phyloP scores from a whole-genome alignment of 768 basidiomycete genomes.

The Fibroporia radiculosa region DNA sequence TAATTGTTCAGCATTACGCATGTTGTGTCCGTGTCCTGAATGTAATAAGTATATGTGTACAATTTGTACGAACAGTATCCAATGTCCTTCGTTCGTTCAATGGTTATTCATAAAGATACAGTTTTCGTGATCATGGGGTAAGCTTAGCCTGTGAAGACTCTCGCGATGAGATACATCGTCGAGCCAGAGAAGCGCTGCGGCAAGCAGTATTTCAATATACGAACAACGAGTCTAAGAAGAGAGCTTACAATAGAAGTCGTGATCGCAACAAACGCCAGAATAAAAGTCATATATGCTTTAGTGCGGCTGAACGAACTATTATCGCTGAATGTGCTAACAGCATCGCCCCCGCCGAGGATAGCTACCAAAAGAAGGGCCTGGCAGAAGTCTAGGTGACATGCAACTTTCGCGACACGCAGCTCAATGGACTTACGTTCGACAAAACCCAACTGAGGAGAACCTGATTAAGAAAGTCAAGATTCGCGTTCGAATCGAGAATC shows the following conservation, averaged over 20 bases:
- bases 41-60: neutral
- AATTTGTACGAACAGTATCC: neutral
- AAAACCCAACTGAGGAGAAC: conserved; percentile 76
- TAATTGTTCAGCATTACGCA: neutral
- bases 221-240: neutral
- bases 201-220: neutral
- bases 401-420: neutral
- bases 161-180: conserved; percentile 43
- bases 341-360: conserved; percentile 57
- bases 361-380: conserved; percentile 64
- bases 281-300: conserved; percentile 73
- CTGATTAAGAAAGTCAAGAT: conserved; percentile 21
- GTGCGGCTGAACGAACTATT: conserved; percentile 43
- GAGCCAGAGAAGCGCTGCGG: conserved; percentile 51
- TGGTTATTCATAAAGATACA: conserved; percentile 9
- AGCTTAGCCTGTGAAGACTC: conserved; percentile 43
- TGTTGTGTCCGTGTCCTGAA: no score
- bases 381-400: no score
- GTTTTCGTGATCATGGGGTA: neutral
- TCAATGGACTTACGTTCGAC: conserved; percentile 55
- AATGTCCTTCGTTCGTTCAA: conserved; percentile 4
- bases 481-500: neutral
- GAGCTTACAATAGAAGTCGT: conserved; percentile 52
- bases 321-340: conserved; percentile 52
- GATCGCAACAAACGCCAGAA: conserved; percentile 75